These are phyloP conservation scores for Entonaema liquescens DNA, from an alignment of 495 filamentous ascomycete genomes.

Conservation along the genomic window DNA sequence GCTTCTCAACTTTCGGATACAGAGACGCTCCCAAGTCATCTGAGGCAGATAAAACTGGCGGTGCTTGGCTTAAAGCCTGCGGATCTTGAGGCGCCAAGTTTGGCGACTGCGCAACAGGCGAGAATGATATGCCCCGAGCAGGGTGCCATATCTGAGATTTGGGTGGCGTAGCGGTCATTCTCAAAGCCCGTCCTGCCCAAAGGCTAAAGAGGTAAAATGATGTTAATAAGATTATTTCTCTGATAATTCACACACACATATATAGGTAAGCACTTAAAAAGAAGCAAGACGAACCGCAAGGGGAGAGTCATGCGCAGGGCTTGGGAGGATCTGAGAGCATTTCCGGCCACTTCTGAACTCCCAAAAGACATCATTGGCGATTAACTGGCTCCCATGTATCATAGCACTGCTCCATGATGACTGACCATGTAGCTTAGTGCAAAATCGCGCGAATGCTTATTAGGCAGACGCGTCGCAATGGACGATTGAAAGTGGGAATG, in stretches of 20 bases:
- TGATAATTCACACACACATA: neutral
- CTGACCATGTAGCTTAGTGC: constrained; percentile 5
- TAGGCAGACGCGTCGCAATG: constrained; percentile 37
- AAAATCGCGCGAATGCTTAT: constrained; percentile 5
- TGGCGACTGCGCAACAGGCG: constrained; percentile 26
- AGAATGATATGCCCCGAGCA: constrained; percentile 53
- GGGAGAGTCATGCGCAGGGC: constrained; percentile 21
- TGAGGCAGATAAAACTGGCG: neutral
- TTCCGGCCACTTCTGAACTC: constrained; percentile 32
- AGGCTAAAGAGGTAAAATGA: constrained; percentile 16
- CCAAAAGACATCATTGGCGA: constrained; percentile 39
- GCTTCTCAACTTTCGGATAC: constrained; percentile 9
- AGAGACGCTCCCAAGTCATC: constrained; percentile 4
- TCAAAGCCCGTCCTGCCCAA: constrained; percentile 20
- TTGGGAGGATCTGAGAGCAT: constrained; percentile 39
- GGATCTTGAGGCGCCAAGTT: constrained; percentile 20
- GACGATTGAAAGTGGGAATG: constrained; percentile 2
- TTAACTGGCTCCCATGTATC: constrained; percentile 10
- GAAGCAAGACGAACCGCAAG: constrained; percentile 33
- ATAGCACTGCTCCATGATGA: constrained; percentile 40
- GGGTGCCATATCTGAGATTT: constrained; percentile 51
- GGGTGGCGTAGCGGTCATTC: constrained; percentile 43
- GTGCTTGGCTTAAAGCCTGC: constrained; percentile 1
- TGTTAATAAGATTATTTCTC: constrained; percentile 17
- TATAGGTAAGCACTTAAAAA: neutral